Evolutionary conservation across 495 filamentous ascomycete species (phyloP).

Genomic region (Tuber brumale): DNA sequence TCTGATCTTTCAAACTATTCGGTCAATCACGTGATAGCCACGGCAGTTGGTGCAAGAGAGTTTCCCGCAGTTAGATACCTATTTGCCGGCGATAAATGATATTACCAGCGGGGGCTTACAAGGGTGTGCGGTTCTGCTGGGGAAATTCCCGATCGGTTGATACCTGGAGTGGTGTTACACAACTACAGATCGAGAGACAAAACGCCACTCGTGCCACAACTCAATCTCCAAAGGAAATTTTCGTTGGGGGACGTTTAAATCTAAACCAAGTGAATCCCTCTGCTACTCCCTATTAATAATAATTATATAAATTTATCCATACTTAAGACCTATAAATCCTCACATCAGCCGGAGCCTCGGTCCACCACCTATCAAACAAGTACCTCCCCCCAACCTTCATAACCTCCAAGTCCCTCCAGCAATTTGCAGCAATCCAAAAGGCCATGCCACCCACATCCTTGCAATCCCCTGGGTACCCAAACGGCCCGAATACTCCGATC

Average conservation of each 20-base stretch:
- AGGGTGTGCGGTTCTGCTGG: neutral
- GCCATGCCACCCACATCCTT: neutral
- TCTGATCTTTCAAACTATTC: neutral
- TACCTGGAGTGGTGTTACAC: neutral
- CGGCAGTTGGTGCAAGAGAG: neutral
- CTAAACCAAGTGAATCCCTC: neutral
- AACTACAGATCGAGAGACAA: neutral
- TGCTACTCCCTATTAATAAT: neutral
- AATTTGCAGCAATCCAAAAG: neutral
- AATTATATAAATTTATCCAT: neutral
- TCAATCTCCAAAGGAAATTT: neutral
- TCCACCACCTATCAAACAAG: conserved; percentile 2
- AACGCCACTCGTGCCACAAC: neutral
- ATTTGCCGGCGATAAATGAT: neutral
- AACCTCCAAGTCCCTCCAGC: neutral
- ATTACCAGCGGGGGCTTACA: neutral
- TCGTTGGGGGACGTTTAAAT: neutral
- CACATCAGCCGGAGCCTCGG: neutral
- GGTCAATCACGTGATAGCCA: neutral
- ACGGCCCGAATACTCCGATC: neutral
- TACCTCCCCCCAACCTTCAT: neutral
- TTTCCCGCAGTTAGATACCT: neutral
- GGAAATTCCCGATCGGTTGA: neutral
- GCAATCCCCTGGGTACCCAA: neutral
- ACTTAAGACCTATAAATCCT: neutral